These are phyloP conservation scores for Boletus bicolor DNA, from an alignment of 768 basidiomycete genomes.

Conservation along the genomic window DNA sequence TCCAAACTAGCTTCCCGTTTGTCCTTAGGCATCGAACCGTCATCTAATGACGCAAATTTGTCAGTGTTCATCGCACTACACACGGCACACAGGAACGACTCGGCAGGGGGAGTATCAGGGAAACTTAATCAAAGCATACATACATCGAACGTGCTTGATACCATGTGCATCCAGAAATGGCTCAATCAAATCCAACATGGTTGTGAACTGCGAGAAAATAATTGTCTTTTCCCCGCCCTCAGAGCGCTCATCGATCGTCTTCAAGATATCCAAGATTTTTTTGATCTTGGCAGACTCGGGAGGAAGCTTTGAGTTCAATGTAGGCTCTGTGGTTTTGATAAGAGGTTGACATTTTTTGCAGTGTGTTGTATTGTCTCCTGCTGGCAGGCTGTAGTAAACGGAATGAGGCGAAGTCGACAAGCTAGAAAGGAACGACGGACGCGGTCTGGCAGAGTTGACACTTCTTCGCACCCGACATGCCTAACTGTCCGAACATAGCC, in stretches of 20 bases:
- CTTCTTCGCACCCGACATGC: slow-evolving; percentile 54
- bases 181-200: slow-evolving; percentile 82
- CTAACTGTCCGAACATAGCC: slow-evolving; percentile 66
- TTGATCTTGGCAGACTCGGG: slow-evolving; percentile 84
- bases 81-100: background rate
- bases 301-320: slow-evolving; percentile 38
- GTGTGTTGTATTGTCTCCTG: slow-evolving; percentile 35
- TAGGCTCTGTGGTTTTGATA: slow-evolving; percentile 42
- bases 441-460: slow-evolving; percentile 75
- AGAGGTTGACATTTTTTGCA: slow-evolving; percentile 61
- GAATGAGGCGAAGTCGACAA: background rate
- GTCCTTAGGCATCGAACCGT: slow-evolving; percentile 78
- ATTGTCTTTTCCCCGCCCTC: slow-evolving; percentile 84
- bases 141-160: slow-evolving; percentile 81
- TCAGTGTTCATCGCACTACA: slow-evolving; percentile 3
- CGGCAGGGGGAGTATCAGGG: background rate
- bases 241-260: slow-evolving; percentile 56
- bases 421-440: slow-evolving; percentile 42
- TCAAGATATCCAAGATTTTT: slow-evolving; percentile 72
- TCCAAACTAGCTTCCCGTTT: slow-evolving; percentile 74
- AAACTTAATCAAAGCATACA: slow-evolving; percentile 33
- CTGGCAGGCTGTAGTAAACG: slow-evolving; percentile 13
- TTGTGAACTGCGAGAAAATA: slow-evolving; percentile 92
- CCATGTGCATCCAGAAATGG: slow-evolving; percentile 72
- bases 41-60: slow-evolving; percentile 51